Evolutionary conservation across 441 rosid genomes (phyloP).

Genomic region (Flueggea neowawraea): DNA sequence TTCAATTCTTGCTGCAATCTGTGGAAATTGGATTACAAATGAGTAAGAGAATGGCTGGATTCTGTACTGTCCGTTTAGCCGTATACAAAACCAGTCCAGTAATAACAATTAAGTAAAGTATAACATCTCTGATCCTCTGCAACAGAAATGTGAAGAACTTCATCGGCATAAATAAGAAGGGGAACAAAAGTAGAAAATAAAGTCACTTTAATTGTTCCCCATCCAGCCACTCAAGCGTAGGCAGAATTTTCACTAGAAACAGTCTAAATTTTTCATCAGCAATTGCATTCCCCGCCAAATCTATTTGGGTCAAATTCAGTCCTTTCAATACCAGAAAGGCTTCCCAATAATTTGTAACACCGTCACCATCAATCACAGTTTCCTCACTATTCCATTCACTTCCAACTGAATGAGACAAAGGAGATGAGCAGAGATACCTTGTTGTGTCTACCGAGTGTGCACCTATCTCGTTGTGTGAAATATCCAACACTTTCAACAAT

Average conservation of each 20-base stretch:
- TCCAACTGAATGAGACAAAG: conserved; percentile 59
- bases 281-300: conserved; percentile 59
- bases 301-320: conserved; percentile 59
- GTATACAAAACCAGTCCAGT: no score
- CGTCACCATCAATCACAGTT: conserved; percentile 16
- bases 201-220: conserved; percentile 32
- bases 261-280: conserved; percentile 50
- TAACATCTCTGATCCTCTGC: no score
- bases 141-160: no score
- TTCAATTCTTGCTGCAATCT: no score
- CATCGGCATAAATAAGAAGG: no score
- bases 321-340: conserved; percentile 55
- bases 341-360: conserved; percentile 55
- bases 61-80: no score
- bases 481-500: conserved; percentile 57
- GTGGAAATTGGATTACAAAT: no score
- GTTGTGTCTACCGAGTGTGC: conserved; percentile 75
- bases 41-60: no score
- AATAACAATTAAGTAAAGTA: no score
- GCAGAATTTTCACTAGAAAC: conserved; percentile 52
- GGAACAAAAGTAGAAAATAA: not conserved
- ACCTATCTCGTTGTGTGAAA: conserved; percentile 85
- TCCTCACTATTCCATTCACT: conserved; percentile 37
- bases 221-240: conserved; percentile 64
- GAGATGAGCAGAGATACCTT: conserved; percentile 65